Conservation (phyloP, 2,329 filamentous ascomycete species). For the Sporothrix luriei region DNA sequence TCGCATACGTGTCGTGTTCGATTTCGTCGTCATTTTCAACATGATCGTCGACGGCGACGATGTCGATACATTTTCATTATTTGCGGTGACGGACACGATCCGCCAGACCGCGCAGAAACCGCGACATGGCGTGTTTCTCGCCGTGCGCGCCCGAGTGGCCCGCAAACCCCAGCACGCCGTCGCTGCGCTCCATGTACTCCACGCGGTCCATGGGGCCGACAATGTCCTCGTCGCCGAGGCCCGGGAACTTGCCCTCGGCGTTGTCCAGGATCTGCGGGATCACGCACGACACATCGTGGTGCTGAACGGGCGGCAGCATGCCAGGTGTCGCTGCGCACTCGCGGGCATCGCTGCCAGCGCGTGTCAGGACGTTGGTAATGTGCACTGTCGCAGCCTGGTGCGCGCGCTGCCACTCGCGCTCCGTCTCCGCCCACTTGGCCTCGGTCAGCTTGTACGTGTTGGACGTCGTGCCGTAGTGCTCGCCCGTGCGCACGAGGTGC, state of each 20-base stretch:
- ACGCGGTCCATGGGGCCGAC: conserved; percentile 84
- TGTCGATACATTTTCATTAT: background rate
- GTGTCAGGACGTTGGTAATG: conserved; percentile 40
- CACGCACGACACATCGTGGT: conserved; percentile 62
- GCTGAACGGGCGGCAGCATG: conserved; percentile 44
- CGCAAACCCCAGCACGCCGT: background rate
- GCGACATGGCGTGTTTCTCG: conserved; percentile 38
- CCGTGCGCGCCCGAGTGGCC: conserved; percentile 11
- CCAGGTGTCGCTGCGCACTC: conserved; percentile 39
- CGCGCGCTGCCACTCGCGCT: conserved; percentile 70
- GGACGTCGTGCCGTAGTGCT: conserved; percentile 88
- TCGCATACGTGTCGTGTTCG: background rate
- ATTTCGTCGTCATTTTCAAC: background rate
- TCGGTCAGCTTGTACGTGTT: conserved; percentile 85
- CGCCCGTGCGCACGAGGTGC: conserved; percentile 81
- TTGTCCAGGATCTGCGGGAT: conserved; percentile 69
- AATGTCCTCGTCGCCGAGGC: conserved; percentile 86
- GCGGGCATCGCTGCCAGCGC: conserved; percentile 36
- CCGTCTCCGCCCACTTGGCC: conserved; percentile 83
- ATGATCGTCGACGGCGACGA: background rate
- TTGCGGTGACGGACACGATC: conserved; percentile 38
- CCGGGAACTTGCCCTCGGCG: conserved; percentile 80
- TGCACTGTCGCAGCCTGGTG: conserved; percentile 66
- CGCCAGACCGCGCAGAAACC: conserved; percentile 54
- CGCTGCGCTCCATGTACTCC: conserved; percentile 38